Percentiles rank a stretch among this genome's conserved stretches.
These are phyloP conservation scores for Pseudocercospora fijiensis DNA, from an alignment of 2,329 filamentous ascomycete genomes.

Conservation along the genomic window DNA sequence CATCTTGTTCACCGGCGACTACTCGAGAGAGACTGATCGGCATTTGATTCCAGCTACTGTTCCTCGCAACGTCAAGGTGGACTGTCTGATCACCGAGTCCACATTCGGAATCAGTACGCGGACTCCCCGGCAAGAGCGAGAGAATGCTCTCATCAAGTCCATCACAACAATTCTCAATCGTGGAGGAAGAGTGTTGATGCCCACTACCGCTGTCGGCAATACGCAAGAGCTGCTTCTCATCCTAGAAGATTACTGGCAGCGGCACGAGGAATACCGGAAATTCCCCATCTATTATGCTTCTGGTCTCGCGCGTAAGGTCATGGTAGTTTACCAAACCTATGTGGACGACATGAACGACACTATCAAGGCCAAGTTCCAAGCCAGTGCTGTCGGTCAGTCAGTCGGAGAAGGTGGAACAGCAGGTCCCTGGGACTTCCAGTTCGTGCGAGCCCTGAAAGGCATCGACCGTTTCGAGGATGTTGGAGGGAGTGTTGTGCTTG, in stretches of 20 bases:
- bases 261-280: slow-evolving; percentile 83
- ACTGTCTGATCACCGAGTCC: slow-evolving; percentile 95
- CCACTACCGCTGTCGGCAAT: slow-evolving; percentile 89
- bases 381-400: slow-evolving; percentile 77
- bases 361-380: slow-evolving; percentile 86
- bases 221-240: slow-evolving; percentile 94
- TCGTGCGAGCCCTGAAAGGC: slow-evolving; percentile 85
- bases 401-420: slow-evolving; percentile 68
- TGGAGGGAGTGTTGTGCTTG: slow-evolving; percentile 93
- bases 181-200: slow-evolving; percentile 88
- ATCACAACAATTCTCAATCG: slow-evolving; percentile 89
- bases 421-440: slow-evolving; percentile 96
- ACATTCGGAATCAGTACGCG: slow-evolving; percentile 96
- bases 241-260: slow-evolving; percentile 93
- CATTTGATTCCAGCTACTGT: slow-evolving; percentile 94
- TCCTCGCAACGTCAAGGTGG: slow-evolving; percentile 83
- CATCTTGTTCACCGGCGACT: slow-evolving; percentile 96
- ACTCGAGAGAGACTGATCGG: slow-evolving; percentile 90
- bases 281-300: slow-evolving; percentile 97
- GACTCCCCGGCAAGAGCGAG: slow-evolving; percentile 83
- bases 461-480: slow-evolving; percentile 95
- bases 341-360: slow-evolving; percentile 99
- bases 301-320: slow-evolving; percentile 91
- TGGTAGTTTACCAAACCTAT: slow-evolving; percentile 98
- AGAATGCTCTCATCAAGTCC: slow-evolving; percentile 91